phyloP scores from a whole-genome alignment of 495 filamentous ascomycete genomes.

The Penicillium antarcticum region DNA sequence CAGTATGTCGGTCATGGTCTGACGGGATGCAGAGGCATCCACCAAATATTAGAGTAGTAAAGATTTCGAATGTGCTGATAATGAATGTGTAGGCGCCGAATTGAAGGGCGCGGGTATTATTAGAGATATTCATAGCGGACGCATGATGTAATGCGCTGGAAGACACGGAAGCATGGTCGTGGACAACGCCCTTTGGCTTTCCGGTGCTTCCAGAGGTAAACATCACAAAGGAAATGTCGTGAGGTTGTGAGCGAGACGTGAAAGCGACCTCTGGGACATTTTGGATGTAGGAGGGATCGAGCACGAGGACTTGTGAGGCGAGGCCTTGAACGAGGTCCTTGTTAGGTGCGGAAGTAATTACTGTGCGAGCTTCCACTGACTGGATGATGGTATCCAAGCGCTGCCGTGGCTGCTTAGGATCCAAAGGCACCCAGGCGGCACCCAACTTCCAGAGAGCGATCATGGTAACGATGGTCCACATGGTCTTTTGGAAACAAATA shows the following conservation, averaged over 20 bases:
- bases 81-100: too few relatives aligned
- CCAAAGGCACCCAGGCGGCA: slow-evolving; percentile 40
- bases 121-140: slow-evolving; percentile 7
- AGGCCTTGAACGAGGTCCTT: slow-evolving; percentile 9
- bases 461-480: slow-evolving; percentile 42
- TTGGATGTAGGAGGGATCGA: slow-evolving; percentile 10
- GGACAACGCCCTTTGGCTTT: slow-evolving; percentile 42
- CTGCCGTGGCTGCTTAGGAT: slow-evolving; percentile 32
- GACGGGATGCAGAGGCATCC: slow-evolving; percentile 58
- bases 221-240: slow-evolving; percentile 19
- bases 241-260: slow-evolving; percentile 7
- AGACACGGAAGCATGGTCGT: slow-evolving; percentile 32
- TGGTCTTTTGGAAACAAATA: slow-evolving; percentile 30
- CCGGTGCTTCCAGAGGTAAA: slow-evolving; percentile 42
- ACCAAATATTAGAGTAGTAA: slow-evolving; percentile 53
- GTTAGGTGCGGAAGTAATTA: slow-evolving; percentile 19
- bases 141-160: slow-evolving; percentile 9
- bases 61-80: slow-evolving; percentile 40
- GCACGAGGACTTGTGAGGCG: slow-evolving; percentile 1
- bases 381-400: slow-evolving; percentile 32
- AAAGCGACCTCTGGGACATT: background rate
- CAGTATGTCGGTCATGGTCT: slow-evolving; percentile 31
- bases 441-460: slow-evolving; percentile 47
- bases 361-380: slow-evolving; percentile 18
- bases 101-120: too few relatives aligned